Evolutionary conservation across 805 yeast genomes (phyloP), one percentile per base, ranked within the genome.

Genomic region (Saturnispora mendoncae): DNA sequence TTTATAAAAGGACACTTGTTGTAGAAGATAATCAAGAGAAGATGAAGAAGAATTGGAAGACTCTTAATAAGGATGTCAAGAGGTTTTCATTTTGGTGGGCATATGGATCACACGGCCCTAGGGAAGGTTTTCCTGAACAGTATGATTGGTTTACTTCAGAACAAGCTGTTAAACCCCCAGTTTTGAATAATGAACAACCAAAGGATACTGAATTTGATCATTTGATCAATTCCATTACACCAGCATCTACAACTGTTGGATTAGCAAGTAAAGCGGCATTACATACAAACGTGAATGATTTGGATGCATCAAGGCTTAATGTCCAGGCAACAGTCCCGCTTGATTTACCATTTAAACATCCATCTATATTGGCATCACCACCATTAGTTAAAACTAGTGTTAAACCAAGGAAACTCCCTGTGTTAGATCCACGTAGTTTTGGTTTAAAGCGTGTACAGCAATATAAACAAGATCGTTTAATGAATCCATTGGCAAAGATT

Each of bases 51-150:
- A 66, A 71, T 41, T 83, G 94, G 94, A 56, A 57, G 2, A 58
- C 64, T 31, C 48, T 80, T 34, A 65, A 74, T 4, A 46, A 46
- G 10, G 68, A 71, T 38, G 70, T 70, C 39, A 80, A 80, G 53
- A 64, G 71, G 46, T 63, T 80, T 47, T 69, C 75, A 8, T 80
- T 76, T 55, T 78, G 69, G 61, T 67, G 79, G 24, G 69, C 79
- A 0, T 83, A 77, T 57, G 88, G 88, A 2, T 66, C 79, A 36
- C 74, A 82, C 69, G 92, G 87, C 0, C 79, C 76, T 1, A 66
- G 94, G 46, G 77, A 72, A 36, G 72, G 72, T 17, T 70, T 80
- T 42, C 59, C 60, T 14, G 59, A 61, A 38, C 66, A 66, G 47
- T 66, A 74, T 64, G 65, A 62, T 43, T 56, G 66, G n/a, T 47